Evolutionary conservation across 495 filamentous ascomycete genomes (phyloP), one percentile per base, ranked within the genome.

Genomic region (Hyaloscypha finlandica): DNA sequence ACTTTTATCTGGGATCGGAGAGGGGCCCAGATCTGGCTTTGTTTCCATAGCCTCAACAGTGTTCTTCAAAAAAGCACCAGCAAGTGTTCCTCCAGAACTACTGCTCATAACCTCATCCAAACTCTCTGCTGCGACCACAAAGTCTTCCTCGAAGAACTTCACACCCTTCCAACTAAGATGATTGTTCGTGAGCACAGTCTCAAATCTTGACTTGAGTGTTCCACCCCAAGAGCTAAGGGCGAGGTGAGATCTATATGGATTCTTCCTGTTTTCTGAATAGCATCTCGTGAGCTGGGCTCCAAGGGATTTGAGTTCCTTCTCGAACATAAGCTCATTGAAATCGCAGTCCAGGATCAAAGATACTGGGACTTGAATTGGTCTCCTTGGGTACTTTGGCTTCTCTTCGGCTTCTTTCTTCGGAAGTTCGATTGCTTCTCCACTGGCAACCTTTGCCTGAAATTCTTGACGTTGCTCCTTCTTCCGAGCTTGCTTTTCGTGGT

Each of bases 341-440:
- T 90, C 88, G 75, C 96, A 98, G 76, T 99, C 95, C 69, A 99
- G 77, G 45, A 99, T 79, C 69, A 98, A 73, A 0, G 92, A 84
- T 8, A 98, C 76, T 3, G 94, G 94, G 8, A 93, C 78, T 68
- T 84, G 79, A 52, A 79, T 76, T 31, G 80, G 78, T 61, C 73
- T 74, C 42, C 70, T 31, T 30, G 68, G 68, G 16, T 74, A 68
- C 61, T 73, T 72, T 64, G 71, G 74, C 68, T 45, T 66, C 55
- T 64, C 68, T 22, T 68, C 55, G 14, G 1, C 42, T 14, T 63
- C 62, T 9, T 69, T 54, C 5, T 70, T 61, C 6, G 79, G 78
- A 20, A 29, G 8, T 3, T 48, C 80, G 75, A 61, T 73, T 77
- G 71, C 30, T 73, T 77, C 63, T 75, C 78, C 83, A 67, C 78